phyloP scores from a whole-genome alignment of 2,329 filamentous ascomycete species.

The Epichloe coenophiala region DNA sequence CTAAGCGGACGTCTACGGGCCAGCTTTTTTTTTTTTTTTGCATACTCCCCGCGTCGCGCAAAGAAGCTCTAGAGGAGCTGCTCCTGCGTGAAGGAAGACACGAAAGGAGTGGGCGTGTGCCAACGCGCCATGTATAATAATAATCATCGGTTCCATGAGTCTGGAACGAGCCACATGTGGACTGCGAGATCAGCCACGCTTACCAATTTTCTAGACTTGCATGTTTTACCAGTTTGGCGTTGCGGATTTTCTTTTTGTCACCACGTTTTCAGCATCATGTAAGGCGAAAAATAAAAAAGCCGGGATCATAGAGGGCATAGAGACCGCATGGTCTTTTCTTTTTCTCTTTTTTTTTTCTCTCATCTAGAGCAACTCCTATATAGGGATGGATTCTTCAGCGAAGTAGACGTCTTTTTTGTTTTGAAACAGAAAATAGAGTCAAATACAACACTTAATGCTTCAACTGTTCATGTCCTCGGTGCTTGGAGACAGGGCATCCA shows the following conservation, averaged over 20 bases:
- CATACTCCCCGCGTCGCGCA: not conserved
- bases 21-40: not conserved
- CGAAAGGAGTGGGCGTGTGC: not conserved
- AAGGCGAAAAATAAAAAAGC: not conserved
- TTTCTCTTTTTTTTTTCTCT: not conserved
- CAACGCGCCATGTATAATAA: not conserved
- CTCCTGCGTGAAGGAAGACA: not conserved
- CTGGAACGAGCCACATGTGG: not conserved
- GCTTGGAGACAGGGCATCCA: too few relatives aligned
- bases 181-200: not conserved
- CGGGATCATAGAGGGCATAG: constrained; percentile 3
- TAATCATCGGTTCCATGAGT: not conserved
- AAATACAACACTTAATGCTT: not conserved
- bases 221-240: not conserved
- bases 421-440: not conserved
- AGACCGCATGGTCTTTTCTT: not conserved
- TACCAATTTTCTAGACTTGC: not conserved
- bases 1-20: constrained; percentile 20
- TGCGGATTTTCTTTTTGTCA: not conserved
- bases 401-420: not conserved
- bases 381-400: not conserved
- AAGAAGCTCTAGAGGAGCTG: not conserved
- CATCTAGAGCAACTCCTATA: not conserved
- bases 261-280: not conserved
- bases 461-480: not conserved